These are phyloP conservation scores for Ustulina deusta DNA, from an alignment of 2,329 filamentous ascomycete genomes.

Conservation along the genomic window DNA sequence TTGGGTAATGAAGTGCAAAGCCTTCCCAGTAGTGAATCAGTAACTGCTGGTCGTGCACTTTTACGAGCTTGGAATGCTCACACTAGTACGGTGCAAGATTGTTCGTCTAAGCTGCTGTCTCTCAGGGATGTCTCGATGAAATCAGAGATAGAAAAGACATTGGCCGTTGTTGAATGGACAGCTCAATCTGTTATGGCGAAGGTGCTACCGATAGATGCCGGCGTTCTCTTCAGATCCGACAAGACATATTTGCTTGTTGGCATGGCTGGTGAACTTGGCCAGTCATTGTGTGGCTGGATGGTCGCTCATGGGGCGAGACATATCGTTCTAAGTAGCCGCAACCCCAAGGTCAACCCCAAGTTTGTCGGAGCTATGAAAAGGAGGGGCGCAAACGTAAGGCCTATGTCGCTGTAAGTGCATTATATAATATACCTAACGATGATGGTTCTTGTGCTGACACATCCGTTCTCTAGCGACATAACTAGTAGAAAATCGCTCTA, in stretches of 20 bases:
- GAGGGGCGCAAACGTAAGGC: constrained; percentile 25
- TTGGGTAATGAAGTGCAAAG: constrained; percentile 6
- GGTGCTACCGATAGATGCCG: constrained; percentile 23
- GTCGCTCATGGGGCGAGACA: constrained; percentile 53
- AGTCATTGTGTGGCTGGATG: constrained; percentile 56
- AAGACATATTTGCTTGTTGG: not conserved
- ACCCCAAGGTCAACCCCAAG: constrained; percentile 49
- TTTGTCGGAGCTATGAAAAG: constrained; percentile 45
- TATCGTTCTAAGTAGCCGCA: constrained; percentile 56
- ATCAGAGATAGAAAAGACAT: not conserved
- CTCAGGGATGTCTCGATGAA: not conserved
- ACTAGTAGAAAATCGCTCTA: constrained; percentile 40
- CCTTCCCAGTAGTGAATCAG: not conserved
- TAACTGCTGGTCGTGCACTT: constrained; percentile 1
- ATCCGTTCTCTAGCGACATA: constrained; percentile 37
- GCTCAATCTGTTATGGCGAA: not conserved
- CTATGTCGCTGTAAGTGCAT: constrained; percentile 23
- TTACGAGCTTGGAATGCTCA: not conserved
- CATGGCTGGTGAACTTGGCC: constrained; percentile 51
- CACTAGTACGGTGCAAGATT: not conserved
- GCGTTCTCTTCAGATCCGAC: constrained; percentile 1
- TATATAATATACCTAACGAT: not conserved
- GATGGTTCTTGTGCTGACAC: not conserved
- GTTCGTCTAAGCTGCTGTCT: not conserved
- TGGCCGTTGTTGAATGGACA: constrained; percentile 21